Evolutionary conservation across 495 filamentous ascomycete species (phyloP).

Genomic region (Penicillium argentinense): DNA sequence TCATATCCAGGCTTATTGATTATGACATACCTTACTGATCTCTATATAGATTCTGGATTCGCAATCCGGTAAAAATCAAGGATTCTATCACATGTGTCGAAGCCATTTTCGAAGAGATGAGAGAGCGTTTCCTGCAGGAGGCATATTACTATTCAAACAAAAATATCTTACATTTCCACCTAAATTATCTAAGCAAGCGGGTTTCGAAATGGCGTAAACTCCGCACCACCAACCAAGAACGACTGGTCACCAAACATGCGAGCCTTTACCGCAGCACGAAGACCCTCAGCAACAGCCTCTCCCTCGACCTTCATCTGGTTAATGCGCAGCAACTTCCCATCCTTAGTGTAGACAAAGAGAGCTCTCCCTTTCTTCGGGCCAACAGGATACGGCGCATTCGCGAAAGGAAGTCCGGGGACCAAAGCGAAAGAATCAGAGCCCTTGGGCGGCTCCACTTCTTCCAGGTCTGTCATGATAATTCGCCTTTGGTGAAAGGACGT

Average conservation of each 20-base stretch:
- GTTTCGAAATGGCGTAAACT: conserved; percentile 41
- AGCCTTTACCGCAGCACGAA: conserved; percentile 43
- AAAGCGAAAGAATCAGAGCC: conserved; percentile 28
- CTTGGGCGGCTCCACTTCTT: conserved; percentile 34
- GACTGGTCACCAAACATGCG: conserved; percentile 39
- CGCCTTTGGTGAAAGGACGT: conserved; percentile 33
- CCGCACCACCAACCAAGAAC: conserved; percentile 22
- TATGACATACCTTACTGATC: conserved; percentile 3
- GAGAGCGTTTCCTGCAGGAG: conserved; percentile 3
- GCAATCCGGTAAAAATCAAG: conserved; percentile 18
- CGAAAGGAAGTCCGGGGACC: conserved; percentile 42
- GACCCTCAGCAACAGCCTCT: conserved; percentile 34
- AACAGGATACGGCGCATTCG: conserved; percentile 28
- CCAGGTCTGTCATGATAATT: conserved; percentile 39
- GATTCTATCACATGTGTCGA: not conserved
- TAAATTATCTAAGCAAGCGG: conserved; percentile 27
- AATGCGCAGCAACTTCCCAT: conserved; percentile 39
- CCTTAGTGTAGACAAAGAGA: conserved; percentile 40
- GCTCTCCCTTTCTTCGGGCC: conserved; percentile 28
- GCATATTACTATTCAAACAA: conserved; percentile 23
- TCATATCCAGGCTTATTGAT: not conserved
- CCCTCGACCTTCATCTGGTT: conserved; percentile 47
- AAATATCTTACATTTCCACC: conserved; percentile 11
- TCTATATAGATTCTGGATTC: conserved; percentile 39
- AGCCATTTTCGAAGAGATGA: not conserved